Base-by-base conservation (phyloP, 2,329 filamentous ascomycete genomes). In the Emericellopsis cladophorae region DNA sequence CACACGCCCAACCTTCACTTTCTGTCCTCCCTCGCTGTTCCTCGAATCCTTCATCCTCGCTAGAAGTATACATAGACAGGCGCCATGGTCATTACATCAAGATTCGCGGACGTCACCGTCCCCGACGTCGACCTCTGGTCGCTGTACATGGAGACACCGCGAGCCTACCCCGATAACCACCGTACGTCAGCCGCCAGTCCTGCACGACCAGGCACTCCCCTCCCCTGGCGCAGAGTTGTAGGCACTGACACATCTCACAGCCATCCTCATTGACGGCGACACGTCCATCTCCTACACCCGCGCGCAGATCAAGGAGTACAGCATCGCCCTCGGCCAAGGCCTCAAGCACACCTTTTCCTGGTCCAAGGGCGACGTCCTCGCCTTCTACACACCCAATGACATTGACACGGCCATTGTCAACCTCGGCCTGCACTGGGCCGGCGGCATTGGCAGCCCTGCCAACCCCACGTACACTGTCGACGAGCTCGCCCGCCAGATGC, bases 401-500 rank as follows among this genome's bases (percentile, higher is more conserved):
- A 82, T 95, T 54, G 89, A 95, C 58, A 86, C 81, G 0, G 81
- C 86, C 1, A 67, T 81, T 4, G 61, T 88, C 37, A 85, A 77
- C 58, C 86, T 85, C 68, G 89, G 88, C 23, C 72, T 77, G 9
- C 76, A 83, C 48, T 95, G 86, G 84, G 83, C 86, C 1, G 89
- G 88, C 36, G 88, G 84, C 24, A 67, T 86, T 40, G 64, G 86
- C 10, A 87, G 81, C n/a, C 87, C 89, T 0, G 88, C 86, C 3
- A 95, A 95, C 54, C 88, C 89, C 16, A 78, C 79, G 4, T 95
- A 95, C 61, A 94, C 84, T 0, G 75, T 74, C 11, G 77, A 86
- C 9, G 90, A 96, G 61, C 71, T 95, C 29, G 79, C 82, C 5
- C 88, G 84, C 53, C 89, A 95, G 62, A 72, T 96, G 45, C 77